Evolutionary conservation across 2,329 filamentous ascomycete genomes (phyloP).

Genomic region (Furcasterigmium furcatum): DNA sequence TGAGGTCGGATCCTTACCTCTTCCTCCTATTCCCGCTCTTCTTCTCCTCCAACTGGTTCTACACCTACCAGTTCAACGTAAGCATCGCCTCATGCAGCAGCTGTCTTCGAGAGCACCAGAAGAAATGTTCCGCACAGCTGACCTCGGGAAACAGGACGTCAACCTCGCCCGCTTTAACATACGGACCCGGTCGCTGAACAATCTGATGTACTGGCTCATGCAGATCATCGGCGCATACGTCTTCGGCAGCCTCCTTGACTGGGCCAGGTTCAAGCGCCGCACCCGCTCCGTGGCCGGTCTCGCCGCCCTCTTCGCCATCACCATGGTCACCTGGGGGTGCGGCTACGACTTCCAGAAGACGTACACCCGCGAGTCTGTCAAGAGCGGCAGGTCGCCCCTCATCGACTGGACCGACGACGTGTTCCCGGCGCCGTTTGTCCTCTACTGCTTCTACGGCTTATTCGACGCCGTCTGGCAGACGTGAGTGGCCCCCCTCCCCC

Average conservation of each 20-base stretch:
- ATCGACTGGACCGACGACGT: slow-evolving; percentile 42
- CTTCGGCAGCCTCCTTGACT: slow-evolving; percentile 42
- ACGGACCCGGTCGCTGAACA: slow-evolving; percentile 52
- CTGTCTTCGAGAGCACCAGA: too few species aligned
- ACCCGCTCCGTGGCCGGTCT: slow-evolving; percentile 44
- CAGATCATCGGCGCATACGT: slow-evolving; percentile 52
- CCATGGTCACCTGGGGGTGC: slow-evolving; percentile 53
- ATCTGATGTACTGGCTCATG: slow-evolving; percentile 52
- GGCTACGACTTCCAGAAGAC: slow-evolving; percentile 65
- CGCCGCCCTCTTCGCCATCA: slow-evolving; percentile 40
- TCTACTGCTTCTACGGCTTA: slow-evolving; percentile 69
- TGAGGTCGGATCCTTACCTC: background rate
- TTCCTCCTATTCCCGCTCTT: slow-evolving; percentile 39
- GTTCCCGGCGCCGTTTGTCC: slow-evolving; percentile 61
- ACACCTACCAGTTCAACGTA: slow-evolving; percentile 42
- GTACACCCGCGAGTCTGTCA: slow-evolving; percentile 29
- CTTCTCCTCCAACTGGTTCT: slow-evolving; percentile 53
- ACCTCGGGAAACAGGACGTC: too few species aligned
- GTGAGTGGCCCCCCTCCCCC: slow-evolving; percentile 25
- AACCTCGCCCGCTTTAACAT: slow-evolving; percentile 53
- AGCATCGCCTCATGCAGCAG: too few species aligned
- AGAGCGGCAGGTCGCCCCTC: slow-evolving; percentile 28
- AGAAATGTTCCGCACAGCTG: too few species aligned
- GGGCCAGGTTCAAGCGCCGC: slow-evolving; percentile 35
- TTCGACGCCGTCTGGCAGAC: slow-evolving; percentile 67